Evolutionary conservation across 2,329 filamentous ascomycete genomes (phyloP).

Genomic region (Monosporascus sp.): DNA sequence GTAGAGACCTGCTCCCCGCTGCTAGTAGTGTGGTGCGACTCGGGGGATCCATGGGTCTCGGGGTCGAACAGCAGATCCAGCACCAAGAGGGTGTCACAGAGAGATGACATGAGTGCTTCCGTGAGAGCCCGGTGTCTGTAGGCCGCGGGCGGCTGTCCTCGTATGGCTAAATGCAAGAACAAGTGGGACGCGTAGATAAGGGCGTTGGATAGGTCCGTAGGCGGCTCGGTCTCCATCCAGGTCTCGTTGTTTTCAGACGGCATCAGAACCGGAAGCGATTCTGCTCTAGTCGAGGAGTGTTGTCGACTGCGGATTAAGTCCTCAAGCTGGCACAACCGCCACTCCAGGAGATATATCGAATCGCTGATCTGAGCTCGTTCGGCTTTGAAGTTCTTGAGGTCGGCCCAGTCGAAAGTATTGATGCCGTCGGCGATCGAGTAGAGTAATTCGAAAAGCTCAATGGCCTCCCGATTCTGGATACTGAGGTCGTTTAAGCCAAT

Average conservation of each 20-base stretch:
- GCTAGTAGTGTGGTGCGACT: conserved; percentile 9
- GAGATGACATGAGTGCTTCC: conserved; percentile 22
- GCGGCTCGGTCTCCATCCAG: conserved; percentile 4
- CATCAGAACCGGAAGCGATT: conserved; percentile 9
- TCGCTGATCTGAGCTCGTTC: conserved; percentile 27
- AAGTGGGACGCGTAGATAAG: conserved; percentile 25
- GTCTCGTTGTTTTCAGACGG: conserved; percentile 6
- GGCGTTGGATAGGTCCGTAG: conserved; percentile 23
- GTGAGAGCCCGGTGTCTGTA: conserved; percentile 23
- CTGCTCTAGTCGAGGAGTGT: conserved; percentile 7
- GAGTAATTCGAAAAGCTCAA: conserved; percentile 26
- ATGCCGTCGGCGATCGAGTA: conserved; percentile 24
- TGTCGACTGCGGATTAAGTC: conserved; percentile 14
- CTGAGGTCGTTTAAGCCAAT: conserved; percentile 13
- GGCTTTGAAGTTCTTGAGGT: conserved; percentile 21
- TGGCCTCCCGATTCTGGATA: conserved; percentile 20
- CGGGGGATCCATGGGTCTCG: conserved; percentile 11
- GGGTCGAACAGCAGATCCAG: conserved; percentile 20
- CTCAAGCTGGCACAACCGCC: conserved; percentile 25
- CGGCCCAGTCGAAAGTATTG: conserved; percentile 26
- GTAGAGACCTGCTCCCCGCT: conserved; percentile 10
- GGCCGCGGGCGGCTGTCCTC: conserved; percentile 26
- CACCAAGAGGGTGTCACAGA: conserved; percentile 19
- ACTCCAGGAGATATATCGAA: conserved; percentile 27
- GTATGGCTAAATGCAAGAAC: conserved; percentile 26